phyloP scores from a whole-genome alignment of 106 monocot species.

The Acanthochlamys bracteata region DNA sequence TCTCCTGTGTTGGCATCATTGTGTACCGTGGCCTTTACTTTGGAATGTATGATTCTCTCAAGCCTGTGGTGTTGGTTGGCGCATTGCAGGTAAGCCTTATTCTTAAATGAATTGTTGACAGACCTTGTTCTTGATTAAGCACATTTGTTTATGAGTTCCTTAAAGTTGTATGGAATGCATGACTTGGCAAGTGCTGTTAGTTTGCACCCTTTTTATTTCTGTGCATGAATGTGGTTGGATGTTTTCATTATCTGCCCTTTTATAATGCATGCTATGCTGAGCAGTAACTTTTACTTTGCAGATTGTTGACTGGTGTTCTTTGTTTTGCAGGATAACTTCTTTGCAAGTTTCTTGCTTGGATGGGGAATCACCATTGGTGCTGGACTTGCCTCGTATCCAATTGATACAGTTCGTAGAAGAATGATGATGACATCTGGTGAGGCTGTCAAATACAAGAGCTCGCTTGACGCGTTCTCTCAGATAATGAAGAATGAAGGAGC shows the following conservation, averaged over 20 bases:
- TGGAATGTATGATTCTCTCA: conserved; percentile 36
- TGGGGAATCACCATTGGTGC: conserved; percentile 42
- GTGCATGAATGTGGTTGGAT: too few relatives aligned
- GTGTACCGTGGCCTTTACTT: conserved; percentile 41
- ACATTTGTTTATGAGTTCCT: background rate
- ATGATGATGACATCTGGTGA: conserved; percentile 50
- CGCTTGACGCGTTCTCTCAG: conserved; percentile 23
- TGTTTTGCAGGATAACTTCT: conserved; percentile 28
- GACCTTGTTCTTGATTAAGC: background rate
- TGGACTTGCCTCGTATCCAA: conserved; percentile 29
- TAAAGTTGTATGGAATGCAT: too few relatives aligned
- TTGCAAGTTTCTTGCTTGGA: conserved; percentile 37
- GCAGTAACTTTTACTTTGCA: background rate
- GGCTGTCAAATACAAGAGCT: conserved; percentile 34
- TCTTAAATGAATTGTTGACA: background rate
- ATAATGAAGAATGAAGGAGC: conserved; percentile 28
- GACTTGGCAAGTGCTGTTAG: too few relatives aligned
- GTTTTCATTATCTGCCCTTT: background rate
- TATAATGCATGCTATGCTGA: background rate
- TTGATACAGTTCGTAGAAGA: conserved; percentile 35
- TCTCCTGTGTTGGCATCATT: conserved; percentile 32
- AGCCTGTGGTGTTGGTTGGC: conserved; percentile 28
- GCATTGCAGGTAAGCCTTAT: conserved; percentile 17
- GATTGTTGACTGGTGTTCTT: background rate
- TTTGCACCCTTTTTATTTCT: too few relatives aligned